phyloP scores from a whole-genome alignment of 148 eudicot species.

The Camellia japonica region DNA sequence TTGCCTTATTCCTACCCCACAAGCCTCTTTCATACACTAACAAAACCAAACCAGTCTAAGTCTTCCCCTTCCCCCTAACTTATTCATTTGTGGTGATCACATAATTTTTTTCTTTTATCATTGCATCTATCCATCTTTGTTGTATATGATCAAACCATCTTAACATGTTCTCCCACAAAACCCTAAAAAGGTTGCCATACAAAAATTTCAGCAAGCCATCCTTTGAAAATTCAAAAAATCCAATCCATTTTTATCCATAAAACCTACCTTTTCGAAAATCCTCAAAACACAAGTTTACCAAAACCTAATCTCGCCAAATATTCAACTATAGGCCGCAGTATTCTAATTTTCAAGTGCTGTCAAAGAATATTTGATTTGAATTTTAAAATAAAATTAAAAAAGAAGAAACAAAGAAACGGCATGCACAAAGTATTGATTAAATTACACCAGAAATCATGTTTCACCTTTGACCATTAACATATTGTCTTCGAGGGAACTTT shows the following conservation, averaged over 20 bases:
- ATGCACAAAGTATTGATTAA: background rate
- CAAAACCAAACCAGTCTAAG: too few relatives aligned
- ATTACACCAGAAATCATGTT: background rate
- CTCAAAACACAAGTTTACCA: background rate
- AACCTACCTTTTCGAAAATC: background rate
- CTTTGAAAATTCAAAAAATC: background rate
- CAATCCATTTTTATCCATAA: background rate
- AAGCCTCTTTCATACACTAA: background rate
- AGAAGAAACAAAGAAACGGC: background rate
- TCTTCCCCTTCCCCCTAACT: too few relatives aligned
- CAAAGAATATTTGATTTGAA: background rate
- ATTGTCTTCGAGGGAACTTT: constrained; percentile 53
- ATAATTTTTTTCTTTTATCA: too few relatives aligned
- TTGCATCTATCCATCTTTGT: too few relatives aligned
- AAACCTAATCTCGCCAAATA: background rate
- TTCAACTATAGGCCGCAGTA: background rate
- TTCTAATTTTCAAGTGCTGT: background rate
- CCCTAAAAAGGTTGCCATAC: background rate
- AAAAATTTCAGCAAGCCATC: constrained; percentile 2
- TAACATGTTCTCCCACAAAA: background rate
- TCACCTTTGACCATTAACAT: constrained; percentile 65
- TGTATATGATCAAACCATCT: too few relatives aligned
- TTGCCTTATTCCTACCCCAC: background rate
- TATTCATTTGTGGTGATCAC: too few relatives aligned
- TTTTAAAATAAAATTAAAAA: too few relatives aligned